Evolutionary conservation across 176 grass and related monocot genomes (phyloP), one percentile per base, ranked within the genome.

Genomic region (Areca catechu): DNA sequence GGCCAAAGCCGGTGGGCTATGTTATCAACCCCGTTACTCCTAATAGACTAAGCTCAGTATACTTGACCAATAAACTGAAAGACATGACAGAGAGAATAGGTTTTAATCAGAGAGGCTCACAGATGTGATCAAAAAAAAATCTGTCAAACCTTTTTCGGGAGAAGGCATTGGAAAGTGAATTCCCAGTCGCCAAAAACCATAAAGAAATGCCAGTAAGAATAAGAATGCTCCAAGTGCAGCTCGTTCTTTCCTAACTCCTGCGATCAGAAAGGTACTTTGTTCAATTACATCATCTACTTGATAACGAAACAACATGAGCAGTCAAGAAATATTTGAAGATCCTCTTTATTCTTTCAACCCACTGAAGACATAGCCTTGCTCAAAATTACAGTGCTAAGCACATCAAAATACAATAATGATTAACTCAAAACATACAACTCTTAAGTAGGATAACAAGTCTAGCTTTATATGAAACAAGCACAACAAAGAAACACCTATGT

Each of bases 141-240:
- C 34, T 43, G 10, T 17, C 58, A 24, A 58, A 98, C 93, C 93
- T 80, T 86, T 92, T 76, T 92, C 93, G 5, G 88, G 93, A 48
- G 93, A 98, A 76, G 93, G 87, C 93, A 92, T 92, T 7, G 93
- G 93, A 63, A 98, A 98, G 68, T 98, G 93, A 78, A 98, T 98
- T 58, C 93, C 93, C 93, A 98, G 83, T 63, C 84, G 87, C 84
- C 93, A 98, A 76, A 98, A 98, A 3, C 66, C 83, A 25, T 92
- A 98, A 43, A 98, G 79, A 71, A 98, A 98, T 51, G 75, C 68
- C n/a, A 82, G 55, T 6, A 98, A 72, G 80, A 98, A 98, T 14
- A 89, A 51, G 48, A 76, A 53, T 27, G 93, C 81, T 48, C 77
- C 69, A 28, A 82, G 76, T 65, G 61, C 83, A 22, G 87, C 73